phyloP scores from a whole-genome alignment of 257 asterid genomes.

The Leptodermis oblonga region DNA sequence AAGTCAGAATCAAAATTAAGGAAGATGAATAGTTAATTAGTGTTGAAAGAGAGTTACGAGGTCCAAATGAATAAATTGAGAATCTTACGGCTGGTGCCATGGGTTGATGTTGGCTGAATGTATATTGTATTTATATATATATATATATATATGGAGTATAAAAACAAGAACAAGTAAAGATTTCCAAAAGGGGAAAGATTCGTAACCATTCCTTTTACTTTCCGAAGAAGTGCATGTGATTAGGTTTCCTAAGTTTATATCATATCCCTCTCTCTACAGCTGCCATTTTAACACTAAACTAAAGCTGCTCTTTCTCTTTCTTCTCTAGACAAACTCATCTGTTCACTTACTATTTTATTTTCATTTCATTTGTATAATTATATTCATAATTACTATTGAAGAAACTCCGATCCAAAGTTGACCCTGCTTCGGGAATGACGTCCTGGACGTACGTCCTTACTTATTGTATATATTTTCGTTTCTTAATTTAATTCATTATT shows the following conservation, averaged over 20 bases:
- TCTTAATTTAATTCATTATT: too few species aligned
- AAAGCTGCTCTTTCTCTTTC: not conserved
- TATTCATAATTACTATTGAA: too few species aligned
- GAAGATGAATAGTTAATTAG: too few species aligned
- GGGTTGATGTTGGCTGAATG: constrained; percentile 9
- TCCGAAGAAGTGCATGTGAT: constrained; percentile 18
- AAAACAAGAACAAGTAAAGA: constrained; percentile 17
- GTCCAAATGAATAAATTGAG: not conserved
- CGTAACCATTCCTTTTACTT: constrained; percentile 25
- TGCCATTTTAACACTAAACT: constrained; percentile 2
- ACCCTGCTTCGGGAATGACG: not conserved
- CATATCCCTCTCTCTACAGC: constrained; percentile 18
- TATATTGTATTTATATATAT: too few species aligned
- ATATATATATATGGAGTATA: too few species aligned
- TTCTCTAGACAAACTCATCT: not conserved
- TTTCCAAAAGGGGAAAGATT: constrained; percentile 37
- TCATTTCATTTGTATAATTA: not conserved
- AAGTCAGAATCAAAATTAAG: too few species aligned
- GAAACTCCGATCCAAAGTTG: too few species aligned
- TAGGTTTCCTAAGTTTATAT: not conserved
- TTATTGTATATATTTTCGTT: too few species aligned
- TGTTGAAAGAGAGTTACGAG: too few species aligned
- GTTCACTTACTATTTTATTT: too few species aligned
- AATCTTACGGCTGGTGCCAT: not conserved
- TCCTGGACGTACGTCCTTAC: not conserved